Conservation (phyloP, 2,329 filamentous ascomycete genomes). For the Alternaria gansuensis region DNA sequence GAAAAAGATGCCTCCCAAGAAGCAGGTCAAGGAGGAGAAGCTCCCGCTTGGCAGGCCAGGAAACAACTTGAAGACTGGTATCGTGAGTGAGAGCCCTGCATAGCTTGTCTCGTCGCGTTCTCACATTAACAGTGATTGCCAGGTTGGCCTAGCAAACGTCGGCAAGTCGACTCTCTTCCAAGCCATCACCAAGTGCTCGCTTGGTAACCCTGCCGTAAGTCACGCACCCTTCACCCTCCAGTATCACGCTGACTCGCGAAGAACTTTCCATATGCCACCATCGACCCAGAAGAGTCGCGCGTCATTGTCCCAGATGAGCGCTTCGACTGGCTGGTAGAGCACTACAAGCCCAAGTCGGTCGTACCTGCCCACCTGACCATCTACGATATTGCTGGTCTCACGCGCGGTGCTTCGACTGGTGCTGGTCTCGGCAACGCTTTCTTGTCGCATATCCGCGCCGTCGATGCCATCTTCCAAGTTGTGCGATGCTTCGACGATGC, state of each 20-base stretch:
- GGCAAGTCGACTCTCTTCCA: slow-evolving; percentile 99
- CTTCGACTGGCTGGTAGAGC: slow-evolving; percentile 93
- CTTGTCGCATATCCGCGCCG: slow-evolving; percentile 96
- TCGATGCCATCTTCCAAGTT: slow-evolving; percentile 97
- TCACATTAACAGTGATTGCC: slow-evolving; percentile 57
- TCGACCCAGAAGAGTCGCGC: slow-evolving; percentile 97
- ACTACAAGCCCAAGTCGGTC: slow-evolving; percentile 96
- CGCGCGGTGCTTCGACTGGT: slow-evolving; percentile 93
- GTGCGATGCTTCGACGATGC: slow-evolving; percentile 98
- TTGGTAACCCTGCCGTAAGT: slow-evolving; percentile 85
- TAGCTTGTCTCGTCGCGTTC: slow-evolving; percentile 44
- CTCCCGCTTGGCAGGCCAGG: slow-evolving; percentile 93
- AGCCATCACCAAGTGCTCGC: slow-evolving; percentile 95
- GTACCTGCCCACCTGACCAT: slow-evolving; percentile 98
- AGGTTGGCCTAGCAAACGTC: slow-evolving; percentile 99
- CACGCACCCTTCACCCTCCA: no score
- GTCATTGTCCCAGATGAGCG: slow-evolving; percentile 96
- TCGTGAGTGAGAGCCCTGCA: slow-evolving; percentile 74
- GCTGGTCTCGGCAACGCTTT: slow-evolving; percentile 97
- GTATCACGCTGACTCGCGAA: no score
- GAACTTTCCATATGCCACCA: slow-evolving; percentile 99
- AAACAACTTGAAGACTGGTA: slow-evolving; percentile 99
- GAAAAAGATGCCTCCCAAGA: slow-evolving; percentile 95
- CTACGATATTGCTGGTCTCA: slow-evolving; percentile 98
- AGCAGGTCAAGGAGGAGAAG: slow-evolving; percentile 91